Evolutionary conservation across 2,329 filamentous ascomycete species (phyloP), one percentile per base, ranked within the genome.

Genomic region (Sarocladium strictum): DNA sequence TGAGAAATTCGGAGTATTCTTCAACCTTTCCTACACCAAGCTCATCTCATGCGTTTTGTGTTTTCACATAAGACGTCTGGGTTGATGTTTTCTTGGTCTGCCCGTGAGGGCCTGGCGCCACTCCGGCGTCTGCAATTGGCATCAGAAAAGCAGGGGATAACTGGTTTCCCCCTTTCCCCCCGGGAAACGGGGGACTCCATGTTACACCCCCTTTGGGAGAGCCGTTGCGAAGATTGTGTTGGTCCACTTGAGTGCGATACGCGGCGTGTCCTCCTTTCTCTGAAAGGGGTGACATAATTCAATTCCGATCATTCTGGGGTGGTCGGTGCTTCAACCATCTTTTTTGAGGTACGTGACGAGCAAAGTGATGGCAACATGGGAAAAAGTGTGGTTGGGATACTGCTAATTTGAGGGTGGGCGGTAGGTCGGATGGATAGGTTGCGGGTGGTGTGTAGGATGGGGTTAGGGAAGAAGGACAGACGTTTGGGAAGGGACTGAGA

Each of bases 1-100:
- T 92, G 89, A 90, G 89, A 94, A 94, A 94, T 93, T 94, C 89
- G 89, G 90, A 94, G 90, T 88, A 94, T 85, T 92, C 88, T 92
- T 89, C 90, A 68, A 61, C 54, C 58, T 12, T 65, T 70, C 67
- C 60, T 41, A 64, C 69, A 15, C 19, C 49, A 33, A 7, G 24
- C 9, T 5, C 19, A 47, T 69, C 69, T 66, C 60, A 60, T 66
- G 69, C 65, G 15, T 64, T 69, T 73, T 67, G 70, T 71, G 72
- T 69, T 67, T 32, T 45, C n/a, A n/a, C n/a, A n/a, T n/a, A n/a
- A n/a, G n/a, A n/a, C n/a, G n/a, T n/a, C n/a, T n/a, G n/a, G n/a
- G n/a, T n/a, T n/a, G n/a, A n/a, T n/a, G n/a, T n/a, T n/a, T 45
- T 38, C 54, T 32, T n/a, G 19, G 37, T 75, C 89, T 89, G 86